Percentiles rank a stretch among this genome's conserved stretches.
Conservation (phyloP, 1,284 basidiomycete species). For the Microbotryomycetes sp. region DNA sequence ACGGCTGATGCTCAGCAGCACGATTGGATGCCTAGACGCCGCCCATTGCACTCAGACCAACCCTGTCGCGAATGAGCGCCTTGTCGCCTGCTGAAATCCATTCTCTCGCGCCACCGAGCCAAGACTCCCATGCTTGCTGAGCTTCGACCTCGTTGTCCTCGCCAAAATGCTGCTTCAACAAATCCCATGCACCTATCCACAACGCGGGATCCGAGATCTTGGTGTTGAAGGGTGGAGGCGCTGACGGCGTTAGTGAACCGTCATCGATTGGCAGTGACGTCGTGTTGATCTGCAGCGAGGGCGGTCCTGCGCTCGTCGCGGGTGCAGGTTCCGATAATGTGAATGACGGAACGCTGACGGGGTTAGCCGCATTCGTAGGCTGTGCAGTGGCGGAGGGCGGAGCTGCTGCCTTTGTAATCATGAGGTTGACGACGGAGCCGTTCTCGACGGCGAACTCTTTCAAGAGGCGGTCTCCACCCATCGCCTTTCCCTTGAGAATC, state of each 20-base stretch:
- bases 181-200: constrained; percentile 20
- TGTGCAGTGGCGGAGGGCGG: constrained; percentile 3
- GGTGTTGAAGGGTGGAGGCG: constrained; percentile 9
- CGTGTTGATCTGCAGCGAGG: constrained; percentile 2
- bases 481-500: constrained; percentile 82
- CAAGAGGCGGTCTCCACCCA: constrained; percentile 74
- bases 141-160: constrained; percentile 28
- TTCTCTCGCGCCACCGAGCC: constrained; percentile 33
- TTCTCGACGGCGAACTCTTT: constrained; percentile 77
- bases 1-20: too few relatives aligned
- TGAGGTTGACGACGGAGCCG: constrained; percentile 70
- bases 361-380: background rate
- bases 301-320: background rate
- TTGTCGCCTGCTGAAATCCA: constrained; percentile 36
- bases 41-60: constrained; percentile 37
- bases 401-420: constrained; percentile 49
- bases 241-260: constrained; percentile 5
- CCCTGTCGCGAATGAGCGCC: constrained; percentile 35
- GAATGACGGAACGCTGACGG: constrained; percentile 12
- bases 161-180: constrained; percentile 23
- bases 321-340: constrained; percentile 19
- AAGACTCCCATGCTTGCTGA: constrained; percentile 34
- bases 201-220: constrained; percentile 15
- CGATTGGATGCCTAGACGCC: too few relatives aligned
- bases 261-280: constrained; percentile 23